phyloP scores from a whole-genome alignment of 148 eudicot genomes.

The Nyssa sinensis region DNA sequence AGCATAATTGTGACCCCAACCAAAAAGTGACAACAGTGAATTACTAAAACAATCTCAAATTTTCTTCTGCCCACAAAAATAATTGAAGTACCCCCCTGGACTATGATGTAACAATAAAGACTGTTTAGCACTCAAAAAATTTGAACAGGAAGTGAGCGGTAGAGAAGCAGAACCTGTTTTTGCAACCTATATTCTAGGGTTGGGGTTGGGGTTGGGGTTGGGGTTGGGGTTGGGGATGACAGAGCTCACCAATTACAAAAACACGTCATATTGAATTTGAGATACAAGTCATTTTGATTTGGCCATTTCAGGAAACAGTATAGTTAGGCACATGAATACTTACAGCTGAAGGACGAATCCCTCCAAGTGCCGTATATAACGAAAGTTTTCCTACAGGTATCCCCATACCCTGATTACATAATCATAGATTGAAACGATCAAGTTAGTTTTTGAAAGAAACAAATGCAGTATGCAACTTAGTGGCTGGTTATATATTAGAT shows the following conservation, averaged over 20 bases:
- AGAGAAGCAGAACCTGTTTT: neutral
- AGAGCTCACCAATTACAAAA: too few relatives aligned
- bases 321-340: constrained; percentile 21
- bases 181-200: too few relatives aligned
- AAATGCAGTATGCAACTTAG: neutral
- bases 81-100: neutral
- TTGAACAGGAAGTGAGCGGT: neutral
- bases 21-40: neutral
- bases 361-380: constrained; percentile 93
- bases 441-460: neutral
- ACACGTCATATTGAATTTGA: neutral
- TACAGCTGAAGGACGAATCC: constrained; percentile 94
- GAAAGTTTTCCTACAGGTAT: constrained; percentile 96
- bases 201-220: too few relatives aligned
- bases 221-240: too few relatives aligned
- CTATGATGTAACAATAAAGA: neutral
- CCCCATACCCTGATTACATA: constrained; percentile 83
- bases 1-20: neutral
- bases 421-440: neutral
- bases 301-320: neutral
- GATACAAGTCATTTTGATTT: neutral
- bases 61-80: neutral
- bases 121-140: neutral
- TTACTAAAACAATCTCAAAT: neutral
- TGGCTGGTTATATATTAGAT: neutral